Base-by-base conservation (phyloP, 148 eudicot genomes). In the Vaccinium darrowii region DNA sequence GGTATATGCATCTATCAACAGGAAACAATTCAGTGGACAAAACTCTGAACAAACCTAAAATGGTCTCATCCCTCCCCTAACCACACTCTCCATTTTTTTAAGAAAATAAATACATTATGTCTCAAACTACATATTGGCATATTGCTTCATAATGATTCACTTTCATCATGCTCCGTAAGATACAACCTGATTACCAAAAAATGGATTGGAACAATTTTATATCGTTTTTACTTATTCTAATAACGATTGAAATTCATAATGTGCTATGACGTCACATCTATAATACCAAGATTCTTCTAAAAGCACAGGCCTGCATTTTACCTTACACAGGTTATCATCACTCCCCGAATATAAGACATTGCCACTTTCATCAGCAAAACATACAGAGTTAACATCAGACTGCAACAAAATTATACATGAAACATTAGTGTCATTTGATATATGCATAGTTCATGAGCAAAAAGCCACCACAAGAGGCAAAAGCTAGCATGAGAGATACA, bases 321-420 rank as follows among this genome's bases (percentile, higher is more conserved):
- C 98, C 90, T 94, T 96, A 88, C 96, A 93, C 81, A 96, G 89
- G 85, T 81, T 86, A 87, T 96, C 98, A 67, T 96, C 98, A 84
- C 98, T 92, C 83, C 98, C 98, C 51, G 98, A 96, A 85, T 89
- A 96, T 67, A 94, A 88, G 81, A 96, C 83, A 85, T 96, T 86
- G 84, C 98, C 94, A 87, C 92, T 89, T 86, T 91, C 98, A 85
- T 96, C 98, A 83, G 95, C 98, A 86, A 96, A 96, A 88, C 98
- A 96, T 69, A 94, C 98, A 43, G 94, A 84, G 84, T 96, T 96
- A 84, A 96, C 98, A 92, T 96, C 98, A 80, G 91, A 92, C 98
- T 96, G 94, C 90, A 89, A 80, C 39, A 90, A 79, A 82, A 85
- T 83, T 15, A 50, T 15, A 65, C 76, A 78, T 25, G 65, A 72